phyloP scores from a whole-genome alignment of 192 early-diverging fungal genomes.

The Coemansia sp. region DNA sequence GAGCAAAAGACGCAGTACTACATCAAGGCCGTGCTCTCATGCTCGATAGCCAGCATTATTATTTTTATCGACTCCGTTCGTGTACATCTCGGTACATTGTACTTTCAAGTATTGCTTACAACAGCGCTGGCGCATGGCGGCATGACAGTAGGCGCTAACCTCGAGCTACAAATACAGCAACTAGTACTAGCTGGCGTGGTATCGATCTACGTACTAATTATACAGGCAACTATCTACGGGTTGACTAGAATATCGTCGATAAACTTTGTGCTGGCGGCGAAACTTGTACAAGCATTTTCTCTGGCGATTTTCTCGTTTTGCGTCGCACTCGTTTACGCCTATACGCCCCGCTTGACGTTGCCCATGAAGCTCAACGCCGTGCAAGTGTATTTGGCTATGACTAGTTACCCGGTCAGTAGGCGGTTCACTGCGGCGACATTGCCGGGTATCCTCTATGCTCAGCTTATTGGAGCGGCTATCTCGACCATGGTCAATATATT shows the following conservation, averaged over 20 bases:
- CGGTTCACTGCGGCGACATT: slow-evolving; percentile 23
- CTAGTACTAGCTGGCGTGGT: slow-evolving; percentile 21
- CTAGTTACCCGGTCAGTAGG: slow-evolving; percentile 12
- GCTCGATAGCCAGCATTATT: slow-evolving; percentile 28
- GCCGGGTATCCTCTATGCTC: slow-evolving; percentile 36
- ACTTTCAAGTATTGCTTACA: slow-evolving; percentile 35
- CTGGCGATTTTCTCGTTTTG: slow-evolving; percentile 37
- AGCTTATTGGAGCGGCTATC: slow-evolving; percentile 36
- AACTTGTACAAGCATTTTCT: slow-evolving; percentile 20
- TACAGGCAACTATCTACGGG: slow-evolving; percentile 24
- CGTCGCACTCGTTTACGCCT: slow-evolving; percentile 25
- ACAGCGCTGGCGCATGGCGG: slow-evolving; percentile 45
- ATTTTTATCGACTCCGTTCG: slow-evolving; percentile 32
- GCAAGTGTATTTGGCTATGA: slow-evolving; percentile 27
- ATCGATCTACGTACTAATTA: slow-evolving; percentile 26
- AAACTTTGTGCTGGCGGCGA: slow-evolving; percentile 25
- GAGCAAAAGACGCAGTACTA: slow-evolving; percentile 35
- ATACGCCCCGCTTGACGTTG: slow-evolving; percentile 28
- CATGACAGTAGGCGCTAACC: slow-evolving; percentile 41
- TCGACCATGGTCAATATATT: slow-evolving; percentile 43
- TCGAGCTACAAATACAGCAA: slow-evolving; percentile 46
- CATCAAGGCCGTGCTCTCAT: slow-evolving; percentile 39
- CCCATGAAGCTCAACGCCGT: slow-evolving; percentile 42
- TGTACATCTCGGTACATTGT: slow-evolving; percentile 22
- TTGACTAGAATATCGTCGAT: slow-evolving; percentile 9